These are phyloP conservation scores for Quercus phellos DNA, from an alignment of 331 rosid species.

Conservation along the genomic window DNA sequence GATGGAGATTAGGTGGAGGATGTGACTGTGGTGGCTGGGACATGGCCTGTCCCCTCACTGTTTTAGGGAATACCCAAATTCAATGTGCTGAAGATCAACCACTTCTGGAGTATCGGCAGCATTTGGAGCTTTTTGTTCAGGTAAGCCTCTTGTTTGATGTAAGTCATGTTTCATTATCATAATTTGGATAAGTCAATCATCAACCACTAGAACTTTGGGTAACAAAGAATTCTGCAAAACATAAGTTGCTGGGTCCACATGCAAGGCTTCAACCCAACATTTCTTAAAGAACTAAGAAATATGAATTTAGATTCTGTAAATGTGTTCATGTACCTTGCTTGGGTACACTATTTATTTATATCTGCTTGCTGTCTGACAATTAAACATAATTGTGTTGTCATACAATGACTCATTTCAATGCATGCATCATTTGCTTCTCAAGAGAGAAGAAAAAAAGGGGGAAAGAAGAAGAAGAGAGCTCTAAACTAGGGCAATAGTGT, in stretches of 20 bases:
- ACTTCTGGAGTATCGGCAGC: conserved; percentile 45
- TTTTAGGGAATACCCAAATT: conserved; percentile 62
- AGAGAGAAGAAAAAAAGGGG: too few species aligned
- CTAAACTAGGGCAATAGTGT: neutral
- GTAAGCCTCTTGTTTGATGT: conserved; percentile 40
- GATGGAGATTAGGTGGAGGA: conserved; percentile 85
- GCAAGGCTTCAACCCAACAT: neutral
- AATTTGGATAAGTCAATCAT: neutral
- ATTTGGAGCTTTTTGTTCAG: conserved; percentile 71
- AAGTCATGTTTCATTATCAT: conserved; percentile 8
- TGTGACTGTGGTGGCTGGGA: conserved; percentile 99
- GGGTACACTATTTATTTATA: neutral
- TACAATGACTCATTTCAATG: neutral
- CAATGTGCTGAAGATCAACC: conserved; percentile 42
- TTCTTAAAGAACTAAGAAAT: neutral
- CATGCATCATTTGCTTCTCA: neutral
- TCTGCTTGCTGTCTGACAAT: neutral
- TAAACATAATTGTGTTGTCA: neutral
- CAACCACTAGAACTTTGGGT: neutral
- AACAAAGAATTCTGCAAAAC: neutral
- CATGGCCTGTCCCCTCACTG: conserved; percentile 89
- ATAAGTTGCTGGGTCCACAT: neutral
- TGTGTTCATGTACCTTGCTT: too few species aligned
- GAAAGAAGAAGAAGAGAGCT: neutral
- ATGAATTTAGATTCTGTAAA: neutral